phyloP scores from a whole-genome alignment of 768 basidiomycete species.

The Lactarius pseudohatsudake region DNA sequence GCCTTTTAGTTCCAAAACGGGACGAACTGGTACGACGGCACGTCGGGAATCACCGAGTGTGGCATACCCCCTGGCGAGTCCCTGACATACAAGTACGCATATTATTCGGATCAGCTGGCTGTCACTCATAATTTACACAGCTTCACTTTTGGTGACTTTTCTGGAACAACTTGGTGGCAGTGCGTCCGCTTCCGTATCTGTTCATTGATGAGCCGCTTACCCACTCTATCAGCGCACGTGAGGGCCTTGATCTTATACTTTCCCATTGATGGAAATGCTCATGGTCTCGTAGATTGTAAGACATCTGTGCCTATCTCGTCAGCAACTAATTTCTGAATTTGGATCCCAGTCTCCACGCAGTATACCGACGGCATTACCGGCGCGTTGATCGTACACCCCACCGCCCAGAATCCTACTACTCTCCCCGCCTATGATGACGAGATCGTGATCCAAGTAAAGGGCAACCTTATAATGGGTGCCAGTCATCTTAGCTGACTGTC shows the following conservation, averaged over 20 bases:
- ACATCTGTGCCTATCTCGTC: background rate
- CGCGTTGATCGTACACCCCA: constrained; percentile 47
- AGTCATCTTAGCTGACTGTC: background rate
- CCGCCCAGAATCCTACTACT: constrained; percentile 35
- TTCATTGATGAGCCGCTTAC: background rate
- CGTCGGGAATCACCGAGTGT: constrained; percentile 49
- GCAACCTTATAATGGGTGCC: background rate
- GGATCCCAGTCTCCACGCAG: constrained; percentile 32
- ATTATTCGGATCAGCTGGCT: background rate
- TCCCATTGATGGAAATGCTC: background rate
- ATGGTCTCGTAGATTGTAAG: constrained; percentile 29
- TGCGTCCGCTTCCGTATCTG: constrained; percentile 28
- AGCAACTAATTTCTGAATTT: background rate
- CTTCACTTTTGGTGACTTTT: constrained; percentile 45
- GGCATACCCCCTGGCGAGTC: constrained; percentile 52
- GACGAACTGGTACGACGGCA: constrained; percentile 52
- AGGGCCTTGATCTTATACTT: constrained; percentile 7
- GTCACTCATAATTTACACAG: constrained; percentile 24
- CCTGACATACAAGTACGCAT: constrained; percentile 39
- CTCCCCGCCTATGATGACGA: constrained; percentile 44
- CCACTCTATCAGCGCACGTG: constrained; percentile 31
- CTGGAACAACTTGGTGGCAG: constrained; percentile 53
- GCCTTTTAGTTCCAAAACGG: constrained; percentile 42
- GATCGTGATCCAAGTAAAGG: constrained; percentile 32
- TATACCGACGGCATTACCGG: constrained; percentile 54